Evolutionary conservation across 2,329 filamentous ascomycete species (phyloP), one percentile per base, ranked within the genome.

Genomic region (Talaromyces sp.): DNA sequence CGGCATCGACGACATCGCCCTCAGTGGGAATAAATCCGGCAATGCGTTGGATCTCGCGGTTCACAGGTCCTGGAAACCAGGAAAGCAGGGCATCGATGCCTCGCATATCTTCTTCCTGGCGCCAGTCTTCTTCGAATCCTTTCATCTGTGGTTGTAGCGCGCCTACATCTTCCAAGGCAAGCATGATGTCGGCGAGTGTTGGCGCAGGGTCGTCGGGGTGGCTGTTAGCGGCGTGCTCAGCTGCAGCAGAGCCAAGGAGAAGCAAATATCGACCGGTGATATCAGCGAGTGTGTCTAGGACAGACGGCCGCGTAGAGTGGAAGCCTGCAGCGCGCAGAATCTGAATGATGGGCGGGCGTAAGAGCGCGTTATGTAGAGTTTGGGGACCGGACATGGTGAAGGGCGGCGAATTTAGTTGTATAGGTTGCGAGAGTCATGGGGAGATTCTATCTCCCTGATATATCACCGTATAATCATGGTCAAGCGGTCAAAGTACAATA

Each of bases 311-410:
- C 57, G 92, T 90, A 50, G 89, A 84, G 74, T 96, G 91, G 79
- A 96, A 98, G 73, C 94, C 94, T 28, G 92, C 89, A 33, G 93
- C 91, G 71, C 94, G 92, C 57, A 98, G 87, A 70, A 96, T 94
- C 77, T 97, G 92, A 62, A 98, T 86, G 64, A 97, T 86, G 55
- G 89, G 88, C 1, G 94, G 94, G 50, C 92, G 91, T 61, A 98
- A 83, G 65, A 96, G 88, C 64, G 90, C 89, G 76, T 91, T 89
- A 78, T 89, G 85, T 56, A 90, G 80, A 27, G 16, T 42, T 64
- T 80, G 76, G 61, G 77, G 74, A 53, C 78, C 75, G 16, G 79
- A 77, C 75, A 81, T 82, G 71, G 66, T 77, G 67, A 8, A 27
- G 27, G 12, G 27, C 16, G 27, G 23, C 6, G 31, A 50, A 23